phyloP scores from a whole-genome alignment of 768 basidiomycete genomes.

The Dentipellis sp. region DNA sequence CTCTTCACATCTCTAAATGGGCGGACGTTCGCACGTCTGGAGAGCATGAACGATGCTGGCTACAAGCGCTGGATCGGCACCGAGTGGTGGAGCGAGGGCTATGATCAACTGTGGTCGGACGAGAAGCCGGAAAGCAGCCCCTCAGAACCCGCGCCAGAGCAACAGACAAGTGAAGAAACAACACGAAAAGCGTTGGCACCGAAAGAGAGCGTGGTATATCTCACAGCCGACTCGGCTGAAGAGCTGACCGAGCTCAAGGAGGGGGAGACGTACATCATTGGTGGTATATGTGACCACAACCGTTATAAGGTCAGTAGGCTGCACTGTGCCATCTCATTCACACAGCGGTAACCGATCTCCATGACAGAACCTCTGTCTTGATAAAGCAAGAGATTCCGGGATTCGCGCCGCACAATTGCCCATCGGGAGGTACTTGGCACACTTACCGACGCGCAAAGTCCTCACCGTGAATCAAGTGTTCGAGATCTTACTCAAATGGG shows the following conservation, averaged over 20 bases:
- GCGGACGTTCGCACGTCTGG: conserved; percentile 53
- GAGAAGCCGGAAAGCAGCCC: conserved; percentile 1
- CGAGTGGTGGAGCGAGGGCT: conserved; percentile 77
- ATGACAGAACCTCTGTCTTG: conserved; percentile 73
- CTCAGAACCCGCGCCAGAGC: neutral
- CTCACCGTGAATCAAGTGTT: conserved; percentile 95
- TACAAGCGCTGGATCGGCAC: conserved; percentile 77
- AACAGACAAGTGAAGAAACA: neutral
- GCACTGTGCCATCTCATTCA: too few relatives aligned
- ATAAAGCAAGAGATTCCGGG: conserved; percentile 69
- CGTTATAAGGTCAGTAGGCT: conserved; percentile 67
- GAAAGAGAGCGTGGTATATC: conserved; percentile 62
- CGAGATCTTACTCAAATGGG: conserved; percentile 86
- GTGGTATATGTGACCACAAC: conserved; percentile 93
- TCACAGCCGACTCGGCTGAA: conserved; percentile 89
- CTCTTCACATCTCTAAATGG: conserved; percentile 79
- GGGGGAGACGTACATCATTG: conserved; percentile 88
- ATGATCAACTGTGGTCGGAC: conserved; percentile 55
- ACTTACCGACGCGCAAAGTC: conserved; percentile 86
- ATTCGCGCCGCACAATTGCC: conserved; percentile 87
- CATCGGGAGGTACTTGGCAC: conserved; percentile 83
- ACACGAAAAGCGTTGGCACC: conserved; percentile 4
- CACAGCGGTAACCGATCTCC: too few relatives aligned
- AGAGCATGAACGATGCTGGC: conserved; percentile 52
- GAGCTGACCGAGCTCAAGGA: conserved; percentile 78